These are phyloP conservation scores for Prillingera fragicola DNA, from an alignment of 1,284 basidiomycete genomes.

Conservation along the genomic window DNA sequence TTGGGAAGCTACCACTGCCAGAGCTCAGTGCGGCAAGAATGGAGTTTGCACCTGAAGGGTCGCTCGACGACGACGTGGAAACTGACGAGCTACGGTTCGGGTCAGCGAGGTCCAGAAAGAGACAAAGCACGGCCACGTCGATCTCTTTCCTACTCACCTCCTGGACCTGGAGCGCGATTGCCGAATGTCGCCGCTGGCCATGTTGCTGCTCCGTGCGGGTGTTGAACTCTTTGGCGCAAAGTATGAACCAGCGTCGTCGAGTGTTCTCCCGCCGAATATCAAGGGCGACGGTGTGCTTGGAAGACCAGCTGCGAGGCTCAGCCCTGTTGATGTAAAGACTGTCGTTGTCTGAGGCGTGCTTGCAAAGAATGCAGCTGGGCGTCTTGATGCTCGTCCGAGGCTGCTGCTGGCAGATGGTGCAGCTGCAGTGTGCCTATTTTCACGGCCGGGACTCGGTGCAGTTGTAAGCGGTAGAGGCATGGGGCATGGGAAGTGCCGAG, in stretches of 20 bases:
- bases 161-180: neutral
- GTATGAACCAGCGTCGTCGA: neutral
- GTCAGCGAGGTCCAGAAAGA: neutral
- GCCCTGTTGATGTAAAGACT: neutral
- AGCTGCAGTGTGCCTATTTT: constrained; percentile 18
- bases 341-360: too few relatives aligned
- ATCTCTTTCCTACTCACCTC: neutral
- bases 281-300: neutral
- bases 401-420: constrained; percentile 2
- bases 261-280: neutral
- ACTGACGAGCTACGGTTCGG: constrained; percentile 9
- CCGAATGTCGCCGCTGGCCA: too few relatives aligned
- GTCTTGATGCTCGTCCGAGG: constrained; percentile 9
- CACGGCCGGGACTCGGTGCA: neutral
- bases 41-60: constrained; percentile 19
- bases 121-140: neutral
- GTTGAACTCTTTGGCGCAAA: too few relatives aligned
- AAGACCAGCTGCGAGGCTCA: neutral
- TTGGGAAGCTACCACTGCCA: neutral
- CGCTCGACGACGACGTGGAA: constrained; percentile 14
- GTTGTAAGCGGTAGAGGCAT: neutral
- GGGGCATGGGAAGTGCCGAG: neutral
- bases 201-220: too few relatives aligned
- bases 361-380: constrained; percentile 3
- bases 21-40: constrained; percentile 13